Evolutionary conservation across 2,329 filamentous ascomycete genomes (phyloP), one percentile per base, ranked within the genome.

Genomic region (Cladosporium phlei): DNA sequence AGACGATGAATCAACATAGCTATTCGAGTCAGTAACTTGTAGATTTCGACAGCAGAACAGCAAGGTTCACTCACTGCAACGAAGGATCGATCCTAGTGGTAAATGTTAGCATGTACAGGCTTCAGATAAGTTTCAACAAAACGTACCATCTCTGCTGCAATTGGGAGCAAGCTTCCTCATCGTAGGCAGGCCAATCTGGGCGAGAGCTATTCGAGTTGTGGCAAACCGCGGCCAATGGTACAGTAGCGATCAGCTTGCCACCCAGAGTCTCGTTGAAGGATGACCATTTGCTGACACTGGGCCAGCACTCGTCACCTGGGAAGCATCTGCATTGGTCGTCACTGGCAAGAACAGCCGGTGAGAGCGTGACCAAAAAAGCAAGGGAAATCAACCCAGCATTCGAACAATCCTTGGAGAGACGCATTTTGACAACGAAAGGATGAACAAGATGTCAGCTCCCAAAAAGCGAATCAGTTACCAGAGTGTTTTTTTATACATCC

Each of bases 271-370:
- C 46, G 55, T 82, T 80, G 46, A 83, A 70, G 0, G 55, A 47
- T 5, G 63, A 53, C 79, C 79, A 83, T 4, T 63, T 59, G 1
- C 55, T 35, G 0, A 52, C 17, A 0, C 62, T 62, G 0, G 80
- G 80, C 78, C 79, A 83, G 57, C 69, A 72, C 1, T 51, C 14
- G 47, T 81, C 75, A 9, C 70, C 72, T 0, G 79, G 78, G 29
- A 74, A 67, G 59, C 70, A 77, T 16, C 69, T 67, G 58, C 75
- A 78, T 5, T 33, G 9, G n/a, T 9, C 24, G 11, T 43, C 39
- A 2, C 12, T 14, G 12, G 25, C 38, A 5, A 42, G 12, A 17
- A 20, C 38, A 19, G 28, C 7, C 7, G 38, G 19, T 17, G 29
- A 24, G 17, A 43, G n/a, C n/a, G 39, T 7, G 14, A 29, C 39